Base-by-base conservation (phyloP, 768 basidiomycete species). In the Podaxis sp. region DNA sequence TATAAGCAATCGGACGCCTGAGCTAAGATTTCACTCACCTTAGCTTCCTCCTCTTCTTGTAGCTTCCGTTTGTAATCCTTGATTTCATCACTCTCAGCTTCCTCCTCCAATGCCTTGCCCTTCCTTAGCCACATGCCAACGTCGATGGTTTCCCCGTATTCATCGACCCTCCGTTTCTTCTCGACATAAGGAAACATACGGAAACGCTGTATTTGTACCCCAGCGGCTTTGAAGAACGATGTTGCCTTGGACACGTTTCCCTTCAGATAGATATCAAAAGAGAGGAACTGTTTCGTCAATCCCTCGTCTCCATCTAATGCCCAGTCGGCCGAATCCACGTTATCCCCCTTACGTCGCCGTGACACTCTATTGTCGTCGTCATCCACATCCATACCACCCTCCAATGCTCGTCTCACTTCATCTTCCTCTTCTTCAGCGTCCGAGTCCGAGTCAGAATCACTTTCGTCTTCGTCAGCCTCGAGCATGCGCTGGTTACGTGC, bases 151-250 rank as follows among this genome's bases (percentile, higher is more conserved):
- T 99, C 97, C 8, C 97, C 97, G 71, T 93, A 99, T 67, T 92
- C 93, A 71, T 99, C 97, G 22, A 98, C 92, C 66, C 91, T 83
- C 66, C 94, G 80, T 70, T 90, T 93, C 75, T 93, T 90, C 76
- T 98, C 96, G 29, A 96, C 86, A 66, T 94, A 95, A 0, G 97
- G 97, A 76, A 98, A 98, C 95, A 98, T 98, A 66, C 96, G 83
- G 73, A 92, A 98, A 57, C 97, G 80, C 65, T 91, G 92, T 15
- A 83, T 77, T 66, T 90, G 88, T 9, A 82, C 80, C 13, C 85
- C 86, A 8, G 85, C 78, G 62, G 79, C 89, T 73, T 94, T 94
- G 81, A 95, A 96, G 77, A 94, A 95, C 2, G 89, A 88, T 0
- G 87, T 91, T 25, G 90, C 80, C 66, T 91, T 90, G 27, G 91